Evolutionary conservation across 1,139 yeast genomes (phyloP).

Genomic region (Suhomyces ambrosiae): DNA sequence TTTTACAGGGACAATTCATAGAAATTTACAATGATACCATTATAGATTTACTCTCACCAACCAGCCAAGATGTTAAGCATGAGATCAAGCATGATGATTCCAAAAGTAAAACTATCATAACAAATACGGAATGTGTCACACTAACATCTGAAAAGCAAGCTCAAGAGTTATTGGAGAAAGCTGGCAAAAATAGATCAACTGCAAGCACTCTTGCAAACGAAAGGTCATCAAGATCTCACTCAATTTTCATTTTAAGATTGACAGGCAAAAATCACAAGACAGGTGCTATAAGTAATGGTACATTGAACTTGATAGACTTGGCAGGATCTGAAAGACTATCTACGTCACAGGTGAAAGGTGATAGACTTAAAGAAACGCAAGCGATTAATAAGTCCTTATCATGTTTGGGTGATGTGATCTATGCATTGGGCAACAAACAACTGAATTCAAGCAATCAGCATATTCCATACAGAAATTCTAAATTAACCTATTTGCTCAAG

Average conservation of each 20-base stretch:
- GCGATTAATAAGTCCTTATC: constrained; percentile 88
- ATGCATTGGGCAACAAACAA: constrained; percentile 56
- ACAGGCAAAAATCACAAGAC: constrained; percentile 56
- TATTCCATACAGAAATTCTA: constrained; percentile 57
- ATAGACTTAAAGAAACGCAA: constrained; percentile 82
- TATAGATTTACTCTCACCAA: constrained; percentile 59
- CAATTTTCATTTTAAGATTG: constrained; percentile 70
- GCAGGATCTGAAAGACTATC: constrained; percentile 91
- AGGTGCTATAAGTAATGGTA: constrained; percentile 57
- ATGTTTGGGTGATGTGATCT: constrained; percentile 87
- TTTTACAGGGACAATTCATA: constrained; percentile 72
- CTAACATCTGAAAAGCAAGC: constrained; percentile 57
- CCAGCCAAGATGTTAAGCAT: constrained; percentile 39
- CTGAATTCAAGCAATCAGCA: constrained; percentile 52
- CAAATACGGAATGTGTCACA: constrained; percentile 56
- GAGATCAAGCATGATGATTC: constrained; percentile 76
- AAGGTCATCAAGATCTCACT: constrained; percentile 69
- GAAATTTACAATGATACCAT: constrained; percentile 89
- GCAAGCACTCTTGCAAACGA: constrained; percentile 85
- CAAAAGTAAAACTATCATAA: constrained; percentile 54
- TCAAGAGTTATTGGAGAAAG: constrained; percentile 50
- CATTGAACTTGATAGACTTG: constrained; percentile 73
- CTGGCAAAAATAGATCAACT: constrained; percentile 66
- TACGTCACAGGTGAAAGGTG: constrained; percentile 76
- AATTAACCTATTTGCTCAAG: constrained; percentile 79